Evolutionary conservation across 805 yeast species (phyloP), one percentile per base, ranked within the genome.

Genomic region (Saccharomycopsis microspora): DNA sequence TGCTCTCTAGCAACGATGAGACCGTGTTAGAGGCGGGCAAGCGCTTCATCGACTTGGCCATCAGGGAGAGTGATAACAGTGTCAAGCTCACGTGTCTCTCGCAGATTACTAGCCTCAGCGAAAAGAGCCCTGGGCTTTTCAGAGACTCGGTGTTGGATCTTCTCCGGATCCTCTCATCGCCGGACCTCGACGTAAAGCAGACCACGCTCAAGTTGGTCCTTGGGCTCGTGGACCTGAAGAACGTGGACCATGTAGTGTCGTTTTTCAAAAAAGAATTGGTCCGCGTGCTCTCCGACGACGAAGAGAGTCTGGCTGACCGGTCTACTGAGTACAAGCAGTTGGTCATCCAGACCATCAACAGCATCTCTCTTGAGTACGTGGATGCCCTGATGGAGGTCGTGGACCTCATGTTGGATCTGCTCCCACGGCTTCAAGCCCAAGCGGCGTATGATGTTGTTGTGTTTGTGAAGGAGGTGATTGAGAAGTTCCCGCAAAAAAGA

Each of bases 381-480:
- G 96, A 90, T 63, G 93, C 88, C 57, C 96, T 97, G 11, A 82
- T 90, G 30, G 78, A 77, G 59, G 97, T 90, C 35, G 93, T 90
- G 50, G 95, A 86, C 54, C 70, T 93, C 58, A 71, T 94, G 56
- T 71, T 93, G 54, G 97, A 87, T 55, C 84, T 88, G 56, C 74
- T 93, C 57, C 78, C 85, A 50, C 96, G 89, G 48, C 75, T 93
- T 61, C 81, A 85, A 62, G 78, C 94, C 9, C 64, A 78, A 44
- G 85, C 96, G 4, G 96, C 97, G 5, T 74, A 81, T 53, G 97
- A 89, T 54, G 94, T 93, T 43, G 76, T 94, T 47, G 64, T 82
- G n/a, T 93, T 93, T 64, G 83, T 90, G 54, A 90, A 93, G 63
- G 96, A 90, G 64, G 95, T 89, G 41, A 84, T 89, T 52, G 97